A percentile compares a stretch with the other conserved stretches of the same genome.
Evolutionary conservation across 345 rosid genomes (phyloP).

Genomic region (Syzygium jambos): DNA sequence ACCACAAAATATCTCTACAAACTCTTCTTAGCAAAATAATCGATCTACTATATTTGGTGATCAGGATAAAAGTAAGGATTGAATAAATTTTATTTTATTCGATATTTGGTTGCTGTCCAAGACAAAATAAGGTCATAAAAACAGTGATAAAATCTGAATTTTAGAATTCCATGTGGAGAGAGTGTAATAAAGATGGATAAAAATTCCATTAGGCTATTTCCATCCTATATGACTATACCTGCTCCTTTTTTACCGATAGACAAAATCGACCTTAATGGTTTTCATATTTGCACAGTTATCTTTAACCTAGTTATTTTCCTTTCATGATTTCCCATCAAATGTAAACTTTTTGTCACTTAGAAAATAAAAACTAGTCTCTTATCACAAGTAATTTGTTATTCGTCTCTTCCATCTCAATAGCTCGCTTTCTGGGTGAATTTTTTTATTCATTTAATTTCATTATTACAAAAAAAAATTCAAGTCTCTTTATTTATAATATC

Average conservation of each 20-base stretch:
- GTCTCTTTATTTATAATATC: not conserved
- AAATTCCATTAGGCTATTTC: not conserved
- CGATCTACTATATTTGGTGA: not conserved
- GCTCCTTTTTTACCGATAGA: not conserved
- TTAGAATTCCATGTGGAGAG: too few species aligned
- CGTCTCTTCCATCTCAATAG: not conserved
- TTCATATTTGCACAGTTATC: not conserved
- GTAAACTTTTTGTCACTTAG: not conserved
- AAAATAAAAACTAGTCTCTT: not conserved
- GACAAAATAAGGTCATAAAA: not conserved
- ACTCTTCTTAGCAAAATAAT: too few species aligned
- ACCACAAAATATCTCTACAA: not conserved
- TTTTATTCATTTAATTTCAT: not conserved
- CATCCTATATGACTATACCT: not conserved
- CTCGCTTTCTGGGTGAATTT: not conserved
- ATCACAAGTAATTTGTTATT: not conserved
- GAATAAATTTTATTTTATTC: not conserved
- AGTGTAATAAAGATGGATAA: too few species aligned
- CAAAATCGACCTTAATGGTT: not conserved
- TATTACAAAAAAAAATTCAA: not conserved
- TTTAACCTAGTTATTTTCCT: not conserved
- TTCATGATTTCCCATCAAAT: not conserved
- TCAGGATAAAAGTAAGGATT: not conserved
- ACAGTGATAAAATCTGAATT: too few species aligned
- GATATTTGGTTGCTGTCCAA: not conserved